These are phyloP conservation scores for Neobulgaria alba DNA, from an alignment of 2,329 filamentous ascomycete species.

Conservation along the genomic window DNA sequence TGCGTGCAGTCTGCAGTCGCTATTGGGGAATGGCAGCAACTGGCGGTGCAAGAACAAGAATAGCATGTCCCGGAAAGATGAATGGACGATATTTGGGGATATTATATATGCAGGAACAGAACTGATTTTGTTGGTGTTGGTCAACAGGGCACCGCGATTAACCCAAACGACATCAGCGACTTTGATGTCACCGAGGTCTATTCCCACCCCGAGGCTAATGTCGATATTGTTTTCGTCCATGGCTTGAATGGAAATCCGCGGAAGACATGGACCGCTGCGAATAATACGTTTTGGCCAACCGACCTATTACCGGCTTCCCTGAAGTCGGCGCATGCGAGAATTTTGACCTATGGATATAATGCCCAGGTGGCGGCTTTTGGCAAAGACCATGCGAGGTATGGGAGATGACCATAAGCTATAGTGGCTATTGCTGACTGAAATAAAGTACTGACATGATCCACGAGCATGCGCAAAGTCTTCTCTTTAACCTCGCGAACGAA, in stretches of 20 bases:
- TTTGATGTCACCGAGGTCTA: conserved; percentile 53
- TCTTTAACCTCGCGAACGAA: conserved; percentile 53
- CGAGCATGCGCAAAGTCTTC: conserved; percentile 62
- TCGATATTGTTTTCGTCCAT: conserved; percentile 63
- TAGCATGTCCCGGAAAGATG: too few species aligned
- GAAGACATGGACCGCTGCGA: conserved; percentile 50
- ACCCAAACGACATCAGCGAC: conserved; percentile 37
- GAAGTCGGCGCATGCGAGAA: conserved; percentile 47
- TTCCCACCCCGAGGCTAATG: conserved; percentile 48
- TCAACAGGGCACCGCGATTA: conserved; percentile 39
- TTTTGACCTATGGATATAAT: conserved; percentile 69
- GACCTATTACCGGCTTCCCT: conserved; percentile 57
- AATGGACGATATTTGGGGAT: too few species aligned
- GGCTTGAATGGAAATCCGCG: conserved; percentile 59
- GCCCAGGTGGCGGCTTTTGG: conserved; percentile 48
- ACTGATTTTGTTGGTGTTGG: conserved; percentile 3
- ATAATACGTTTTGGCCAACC: conserved; percentile 57
- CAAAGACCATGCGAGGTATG: conserved; percentile 31
- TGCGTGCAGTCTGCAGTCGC: neutral
- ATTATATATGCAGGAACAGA: neutral
- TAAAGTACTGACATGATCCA: conserved; percentile 58
- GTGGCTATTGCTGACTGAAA: conserved; percentile 6
- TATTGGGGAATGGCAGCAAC: neutral
- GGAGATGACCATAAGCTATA: neutral
- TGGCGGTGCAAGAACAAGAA: neutral